Conservation (phyloP, 768 basidiomycete genomes). For the Imleria badia region DNA sequence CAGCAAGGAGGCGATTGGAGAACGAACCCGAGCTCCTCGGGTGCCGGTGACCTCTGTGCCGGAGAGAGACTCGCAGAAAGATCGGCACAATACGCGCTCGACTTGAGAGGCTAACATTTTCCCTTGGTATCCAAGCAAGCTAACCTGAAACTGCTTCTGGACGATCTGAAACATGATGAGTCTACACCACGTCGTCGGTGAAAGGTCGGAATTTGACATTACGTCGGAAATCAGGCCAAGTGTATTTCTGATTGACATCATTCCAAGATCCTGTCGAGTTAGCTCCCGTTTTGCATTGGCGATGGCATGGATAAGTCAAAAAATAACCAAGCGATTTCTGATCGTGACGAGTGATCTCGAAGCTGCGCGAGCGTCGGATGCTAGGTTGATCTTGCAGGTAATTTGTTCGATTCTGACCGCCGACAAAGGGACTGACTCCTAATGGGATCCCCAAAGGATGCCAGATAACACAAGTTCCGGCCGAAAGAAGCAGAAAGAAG, state of each 20-base stretch:
- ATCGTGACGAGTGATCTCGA: not conserved
- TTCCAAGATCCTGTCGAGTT: not conserved
- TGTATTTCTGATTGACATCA: not conserved
- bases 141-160: not conserved
- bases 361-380: not conserved
- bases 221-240: not conserved
- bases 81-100: too few species aligned
- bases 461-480: too few species aligned
- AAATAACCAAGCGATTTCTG: too few species aligned
- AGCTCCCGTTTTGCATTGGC: not conserved
- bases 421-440: too few species aligned
- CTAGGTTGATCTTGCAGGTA: too few species aligned
- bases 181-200: not conserved
- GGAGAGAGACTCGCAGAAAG: too few species aligned
- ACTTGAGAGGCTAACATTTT: too few species aligned
- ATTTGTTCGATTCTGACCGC: not conserved
- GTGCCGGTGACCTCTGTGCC: too few species aligned
- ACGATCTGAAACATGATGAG: not conserved
- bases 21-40: too few species aligned
- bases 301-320: not conserved
- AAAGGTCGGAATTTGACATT: not conserved
- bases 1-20: too few species aligned
- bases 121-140: not conserved
- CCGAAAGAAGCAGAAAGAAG: not conserved
- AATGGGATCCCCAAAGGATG: too few species aligned